Conservation (phyloP, 768 basidiomycete genomes). For the Fomitopsis pulvina region DNA sequence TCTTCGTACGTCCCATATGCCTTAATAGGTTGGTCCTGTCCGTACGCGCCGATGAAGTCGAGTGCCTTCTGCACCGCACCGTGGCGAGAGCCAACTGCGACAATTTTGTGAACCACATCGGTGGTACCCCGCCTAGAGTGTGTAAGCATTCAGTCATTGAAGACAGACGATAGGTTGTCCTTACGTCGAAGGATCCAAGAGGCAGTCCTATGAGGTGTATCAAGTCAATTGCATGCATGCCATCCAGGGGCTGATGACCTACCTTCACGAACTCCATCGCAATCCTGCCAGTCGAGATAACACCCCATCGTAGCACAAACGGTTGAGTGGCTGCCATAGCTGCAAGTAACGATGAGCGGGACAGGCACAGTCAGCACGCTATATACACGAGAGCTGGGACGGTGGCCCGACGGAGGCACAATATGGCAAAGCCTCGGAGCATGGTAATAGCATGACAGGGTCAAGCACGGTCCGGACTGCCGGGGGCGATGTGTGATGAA, state of each 20-base stretch:
- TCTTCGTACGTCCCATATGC: conserved; percentile 70
- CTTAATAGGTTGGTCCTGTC: conserved; percentile 49
- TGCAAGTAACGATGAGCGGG: not conserved
- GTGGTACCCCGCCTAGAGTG: conserved; percentile 50
- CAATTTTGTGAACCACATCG: conserved; percentile 62
- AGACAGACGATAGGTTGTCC: conserved; percentile 15
- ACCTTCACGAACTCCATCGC: conserved; percentile 65
- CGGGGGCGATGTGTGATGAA: not conserved
- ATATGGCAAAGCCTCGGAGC: no score
- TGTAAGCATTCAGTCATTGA: not conserved
- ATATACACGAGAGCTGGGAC: not conserved
- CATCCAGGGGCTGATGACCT: not conserved
- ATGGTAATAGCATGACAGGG: not conserved
- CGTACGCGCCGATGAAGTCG: conserved; percentile 54
- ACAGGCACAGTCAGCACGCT: not conserved
- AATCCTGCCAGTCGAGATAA: conserved; percentile 78
- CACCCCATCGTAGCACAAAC: conserved; percentile 68
- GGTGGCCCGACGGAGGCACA: conserved; percentile 3
- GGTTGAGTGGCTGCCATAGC: conserved; percentile 21
- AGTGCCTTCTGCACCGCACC: conserved; percentile 53
- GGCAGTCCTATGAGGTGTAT: conserved; percentile 47
- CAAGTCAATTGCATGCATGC: not conserved
- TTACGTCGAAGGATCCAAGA: conserved; percentile 70
- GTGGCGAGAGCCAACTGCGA: conserved; percentile 70
- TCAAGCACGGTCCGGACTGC: not conserved